phyloP scores from a whole-genome alignment of 2,329 filamentous ascomycete genomes.

The Hymenoscyphus infarciens region DNA sequence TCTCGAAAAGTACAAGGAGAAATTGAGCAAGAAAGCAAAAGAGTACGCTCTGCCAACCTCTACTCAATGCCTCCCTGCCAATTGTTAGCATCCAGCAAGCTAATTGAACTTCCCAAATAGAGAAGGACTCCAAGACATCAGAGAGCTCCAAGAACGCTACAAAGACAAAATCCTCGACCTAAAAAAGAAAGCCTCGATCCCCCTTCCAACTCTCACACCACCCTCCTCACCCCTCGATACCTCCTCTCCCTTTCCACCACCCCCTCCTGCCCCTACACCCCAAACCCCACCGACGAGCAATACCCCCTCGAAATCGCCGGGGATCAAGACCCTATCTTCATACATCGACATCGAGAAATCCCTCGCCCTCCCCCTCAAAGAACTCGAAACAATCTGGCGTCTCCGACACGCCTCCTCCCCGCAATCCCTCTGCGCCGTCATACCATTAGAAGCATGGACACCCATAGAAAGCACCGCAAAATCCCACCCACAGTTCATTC shows the following conservation, averaged over 20 bases:
- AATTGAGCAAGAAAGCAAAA: conserved; percentile 78
- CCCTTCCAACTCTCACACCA: conserved; percentile 36
- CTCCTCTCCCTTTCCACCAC: conserved; percentile 34
- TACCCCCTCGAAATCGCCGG: conserved; percentile 33
- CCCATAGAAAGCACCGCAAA: conserved; percentile 69
- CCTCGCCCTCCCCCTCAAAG: conserved; percentile 66
- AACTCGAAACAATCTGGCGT: conserved; percentile 87
- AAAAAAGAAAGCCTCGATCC: conserved; percentile 61
- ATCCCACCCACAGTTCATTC: conserved; percentile 80
- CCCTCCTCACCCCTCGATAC: conserved; percentile 36
- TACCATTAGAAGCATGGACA: conserved; percentile 70
- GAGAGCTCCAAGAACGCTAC: conserved; percentile 77
- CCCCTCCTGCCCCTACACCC: conserved; percentile 32
- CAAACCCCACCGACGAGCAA: conserved; percentile 19
- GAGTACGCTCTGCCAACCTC: conserved; percentile 40
- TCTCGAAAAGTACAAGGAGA: conserved; percentile 80
- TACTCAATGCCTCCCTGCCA: neutral
- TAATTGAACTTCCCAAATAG: conserved; percentile 24
- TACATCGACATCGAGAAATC: conserved; percentile 80
- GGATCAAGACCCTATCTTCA: conserved; percentile 56
- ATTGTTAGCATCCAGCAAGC: neutral
- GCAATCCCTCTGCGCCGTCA: conserved; percentile 76
- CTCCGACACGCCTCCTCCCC: conserved; percentile 73
- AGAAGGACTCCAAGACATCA: conserved; percentile 66
- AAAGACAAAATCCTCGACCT: conserved; percentile 75